Evolutionary conservation across 1,139 yeast genomes (phyloP).

Genomic region (Kodamaea fungicola): DNA sequence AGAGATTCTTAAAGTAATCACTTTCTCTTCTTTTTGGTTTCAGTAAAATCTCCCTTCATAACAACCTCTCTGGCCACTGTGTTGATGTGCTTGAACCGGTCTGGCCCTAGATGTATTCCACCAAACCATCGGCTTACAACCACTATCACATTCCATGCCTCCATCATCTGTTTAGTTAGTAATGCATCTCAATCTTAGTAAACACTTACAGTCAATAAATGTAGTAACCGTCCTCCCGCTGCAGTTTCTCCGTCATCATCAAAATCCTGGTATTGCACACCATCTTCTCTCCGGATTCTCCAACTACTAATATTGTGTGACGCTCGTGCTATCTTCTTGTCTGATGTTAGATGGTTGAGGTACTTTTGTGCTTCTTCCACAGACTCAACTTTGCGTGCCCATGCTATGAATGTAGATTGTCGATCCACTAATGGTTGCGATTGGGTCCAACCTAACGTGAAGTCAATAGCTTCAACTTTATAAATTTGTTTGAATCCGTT

Average conservation of each 20-base stretch:
- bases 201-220: constrained; percentile 57
- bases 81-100: constrained; percentile 89
- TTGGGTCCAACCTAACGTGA: constrained; percentile 65
- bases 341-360: constrained; percentile 53
- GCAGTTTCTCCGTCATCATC: constrained; percentile 99
- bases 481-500: background rate
- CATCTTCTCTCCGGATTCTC: constrained; percentile 58
- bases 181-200: background rate
- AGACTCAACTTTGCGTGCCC: constrained; percentile 57
- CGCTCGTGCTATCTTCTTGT: constrained; percentile 64
- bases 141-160: constrained; percentile 81
- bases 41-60: constrained; percentile 54
- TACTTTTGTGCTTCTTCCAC: constrained; percentile 61
- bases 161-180: constrained; percentile 54
- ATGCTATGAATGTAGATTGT: constrained; percentile 82
- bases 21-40: constrained; percentile 10
- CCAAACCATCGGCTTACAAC: constrained; percentile 94
- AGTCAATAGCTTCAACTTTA: constrained; percentile 27
- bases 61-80: constrained; percentile 85
- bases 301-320: constrained; percentile 84
- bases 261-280: constrained; percentile 69
- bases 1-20: constrained; percentile 8
- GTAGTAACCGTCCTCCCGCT: constrained; percentile 86
- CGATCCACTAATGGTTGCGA: constrained; percentile 81
- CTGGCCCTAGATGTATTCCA: constrained; percentile 89